Conservation (phyloP, 2,329 filamentous ascomycete species). For the Pseudopyricularia javanii region DNA sequence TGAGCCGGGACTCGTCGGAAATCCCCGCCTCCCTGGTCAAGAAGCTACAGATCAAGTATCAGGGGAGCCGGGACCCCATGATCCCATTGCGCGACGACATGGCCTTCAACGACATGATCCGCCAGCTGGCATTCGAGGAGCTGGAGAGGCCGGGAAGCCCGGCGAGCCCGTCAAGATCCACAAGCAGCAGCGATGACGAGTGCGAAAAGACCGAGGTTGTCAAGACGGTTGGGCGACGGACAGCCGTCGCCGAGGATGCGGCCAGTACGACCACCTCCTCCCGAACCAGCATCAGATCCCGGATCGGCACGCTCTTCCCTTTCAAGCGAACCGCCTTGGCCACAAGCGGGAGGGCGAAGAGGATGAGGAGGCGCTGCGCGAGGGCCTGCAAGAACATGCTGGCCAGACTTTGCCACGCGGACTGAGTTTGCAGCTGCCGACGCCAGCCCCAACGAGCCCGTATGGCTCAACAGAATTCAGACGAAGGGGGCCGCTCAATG, state of each 20-base stretch:
- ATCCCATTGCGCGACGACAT: constrained; percentile 2
- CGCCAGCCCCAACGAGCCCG: neutral
- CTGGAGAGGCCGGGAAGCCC: neutral
- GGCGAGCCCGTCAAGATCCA: no score
- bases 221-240: neutral
- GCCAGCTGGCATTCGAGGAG: constrained; percentile 1
- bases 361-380: neutral
- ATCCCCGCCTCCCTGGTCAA: constrained; percentile 2
- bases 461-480: neutral
- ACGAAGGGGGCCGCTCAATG: neutral
- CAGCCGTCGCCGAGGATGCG: neutral
- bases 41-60: neutral
- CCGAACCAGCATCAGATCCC: neutral
- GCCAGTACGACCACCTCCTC: neutral
- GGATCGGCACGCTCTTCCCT: neutral
- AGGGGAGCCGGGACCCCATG: constrained; percentile 1
- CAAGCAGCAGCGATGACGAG: neutral
- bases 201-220: neutral
- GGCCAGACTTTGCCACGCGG: neutral
- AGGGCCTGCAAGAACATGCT: neutral
- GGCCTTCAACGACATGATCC: constrained; percentile 5
- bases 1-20: constrained; percentile 1
- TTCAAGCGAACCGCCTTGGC: neutral
- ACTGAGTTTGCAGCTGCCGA: neutral
- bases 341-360: neutral